phyloP scores from a whole-genome alignment of 2,329 filamentous ascomycete genomes.

The Dendryphion nanum region DNA sequence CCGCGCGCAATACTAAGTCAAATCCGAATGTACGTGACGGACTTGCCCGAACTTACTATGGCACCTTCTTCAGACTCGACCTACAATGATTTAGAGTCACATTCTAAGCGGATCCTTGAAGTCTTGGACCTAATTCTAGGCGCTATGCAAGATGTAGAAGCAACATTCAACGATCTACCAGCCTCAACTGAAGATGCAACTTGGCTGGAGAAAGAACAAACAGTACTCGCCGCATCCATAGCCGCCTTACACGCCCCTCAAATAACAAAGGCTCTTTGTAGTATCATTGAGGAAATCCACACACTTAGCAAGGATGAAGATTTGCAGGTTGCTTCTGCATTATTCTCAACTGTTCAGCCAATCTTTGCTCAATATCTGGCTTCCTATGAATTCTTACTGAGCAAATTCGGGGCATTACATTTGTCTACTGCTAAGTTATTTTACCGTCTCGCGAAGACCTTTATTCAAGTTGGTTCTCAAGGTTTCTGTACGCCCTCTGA shows the following conservation, averaged over 20 bases:
- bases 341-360: constrained; percentile 64
- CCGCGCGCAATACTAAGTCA: constrained; percentile 52
- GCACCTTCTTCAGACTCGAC: constrained; percentile 1
- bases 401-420: constrained; percentile 64
- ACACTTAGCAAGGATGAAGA: constrained; percentile 39
- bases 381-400: constrained; percentile 59
- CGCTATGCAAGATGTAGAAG: constrained; percentile 70
- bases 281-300: constrained; percentile 48
- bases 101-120: constrained; percentile 60
- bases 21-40: constrained; percentile 62
- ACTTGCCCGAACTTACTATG: constrained; percentile 6
- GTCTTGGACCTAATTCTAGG: constrained; percentile 76
- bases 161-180: constrained; percentile 55
- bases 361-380: constrained; percentile 71
- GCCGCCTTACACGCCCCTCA: constrained; percentile 60
- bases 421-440: constrained; percentile 70
- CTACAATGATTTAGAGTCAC: constrained; percentile 33
- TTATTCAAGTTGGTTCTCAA: constrained; percentile 74
- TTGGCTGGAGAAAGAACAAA: constrained; percentile 59
- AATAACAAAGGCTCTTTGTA: constrained; percentile 49
- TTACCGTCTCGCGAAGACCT: constrained; percentile 72
- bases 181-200: constrained; percentile 58
- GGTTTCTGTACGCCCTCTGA: constrained; percentile 92
- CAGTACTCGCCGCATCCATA: constrained; percentile 43
- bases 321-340: constrained; percentile 51